Evolutionary conservation across 2,329 filamentous ascomycete species (phyloP), one percentile per base, ranked within the genome.

Genomic region (Pseudogymnoascus sp.): DNA sequence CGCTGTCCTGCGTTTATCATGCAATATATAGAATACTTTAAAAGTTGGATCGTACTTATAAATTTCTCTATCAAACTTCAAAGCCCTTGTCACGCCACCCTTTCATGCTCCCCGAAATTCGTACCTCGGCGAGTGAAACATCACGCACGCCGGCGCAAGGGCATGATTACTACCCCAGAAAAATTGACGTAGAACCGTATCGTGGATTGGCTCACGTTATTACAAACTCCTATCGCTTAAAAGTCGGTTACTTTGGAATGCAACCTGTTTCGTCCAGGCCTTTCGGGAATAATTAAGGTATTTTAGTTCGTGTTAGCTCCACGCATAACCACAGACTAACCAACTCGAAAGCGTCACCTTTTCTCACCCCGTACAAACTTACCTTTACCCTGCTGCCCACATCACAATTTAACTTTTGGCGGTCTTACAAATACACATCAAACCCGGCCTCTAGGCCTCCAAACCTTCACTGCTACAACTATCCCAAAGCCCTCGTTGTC

Each of bases 351-450:
- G 48, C 48, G 48, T 55, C 48, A 55, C 48, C 48, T 55, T 55
- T 55, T 55, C 48, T 55, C 48, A 55, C 18, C 48, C 21, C 48
- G 48, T 55, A 55, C 48, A 55, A 55, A 55, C 48, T n/a, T 33
- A 55, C 48, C 27, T 33, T 55, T 55, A 55, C 48, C 48, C 48
- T 55, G 48, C n/a, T 55, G 48, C 48, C 48, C 27, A 55, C 48
- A 55, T 55, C 48, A 55, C 48, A 55, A 55, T 55, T 33, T 55
- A 55, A 55, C 18, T 33, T 18, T 55, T 55, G 33, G 18, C 48
- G 13, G 48, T 15, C 48, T 55, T 55, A 33, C 48, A 55, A 55
- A 55, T 55, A 55, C 48, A 55, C 48, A 12, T 55, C 48, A 27
- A 33, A 27, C 48, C 48, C 48, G 48, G 9, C 48, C 48, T 55